Percentiles rank a stretch among this genome's conserved stretches.
These are phyloP conservation scores for Kwoniella dendrophila DNA, from an alignment of 768 basidiomycete genomes.

Conservation along the genomic window DNA sequence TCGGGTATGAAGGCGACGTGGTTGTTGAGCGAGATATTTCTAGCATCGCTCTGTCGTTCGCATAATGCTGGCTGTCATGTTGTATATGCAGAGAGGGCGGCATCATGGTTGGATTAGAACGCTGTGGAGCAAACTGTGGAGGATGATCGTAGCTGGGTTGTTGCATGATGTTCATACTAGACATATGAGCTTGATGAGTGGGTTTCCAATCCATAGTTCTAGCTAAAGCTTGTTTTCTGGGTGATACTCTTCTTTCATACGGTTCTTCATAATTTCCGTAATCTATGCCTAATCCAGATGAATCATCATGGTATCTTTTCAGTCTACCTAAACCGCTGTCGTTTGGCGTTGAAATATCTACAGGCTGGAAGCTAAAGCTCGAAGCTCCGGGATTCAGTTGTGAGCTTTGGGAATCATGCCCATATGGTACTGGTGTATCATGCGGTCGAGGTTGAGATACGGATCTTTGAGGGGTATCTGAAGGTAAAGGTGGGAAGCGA, in stretches of 20 bases:
- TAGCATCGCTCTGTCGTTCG: neutral
- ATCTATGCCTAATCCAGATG: slow-evolving; percentile 10
- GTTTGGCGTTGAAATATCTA: neutral
- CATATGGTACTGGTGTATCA: neutral
- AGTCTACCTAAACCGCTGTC: slow-evolving; percentile 2
- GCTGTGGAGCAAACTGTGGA: neutral
- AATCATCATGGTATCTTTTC: slow-evolving; percentile 18
- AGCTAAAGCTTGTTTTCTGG: slow-evolving; percentile 4
- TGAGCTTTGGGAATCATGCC: neutral
- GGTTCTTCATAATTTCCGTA: neutral
- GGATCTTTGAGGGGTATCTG: neutral
- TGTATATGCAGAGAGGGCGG: neutral
- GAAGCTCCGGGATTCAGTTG: slow-evolving; percentile 12
- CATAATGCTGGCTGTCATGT: neutral
- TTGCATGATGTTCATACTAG: neutral
- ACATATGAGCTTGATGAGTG: neutral
- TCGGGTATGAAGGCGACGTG: neutral
- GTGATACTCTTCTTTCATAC: slow-evolving; percentile 3
- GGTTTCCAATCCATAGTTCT: neutral
- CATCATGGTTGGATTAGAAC: neutral
- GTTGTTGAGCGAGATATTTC: neutral
- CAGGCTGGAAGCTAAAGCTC: neutral
- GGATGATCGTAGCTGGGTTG: neutral
- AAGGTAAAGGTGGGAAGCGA: slow-evolving; percentile 4
- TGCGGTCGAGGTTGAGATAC: slow-evolving; percentile 4